Base-by-base conservation (phyloP, 164 flowering plant species). In the Malania oleifera region DNA sequence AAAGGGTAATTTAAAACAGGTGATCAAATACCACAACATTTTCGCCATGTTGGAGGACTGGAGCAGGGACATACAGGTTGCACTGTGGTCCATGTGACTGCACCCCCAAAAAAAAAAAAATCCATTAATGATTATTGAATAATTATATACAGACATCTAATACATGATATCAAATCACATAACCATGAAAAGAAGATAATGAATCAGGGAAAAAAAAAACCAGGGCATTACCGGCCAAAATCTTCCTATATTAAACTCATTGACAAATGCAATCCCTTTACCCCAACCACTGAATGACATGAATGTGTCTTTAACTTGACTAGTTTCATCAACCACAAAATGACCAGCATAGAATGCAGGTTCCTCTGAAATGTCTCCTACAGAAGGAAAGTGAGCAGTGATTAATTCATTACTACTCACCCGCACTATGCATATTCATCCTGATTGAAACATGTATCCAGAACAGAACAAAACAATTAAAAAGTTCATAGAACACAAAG, bases 11-110 rank as follows among this genome's bases (percentile, higher is more conserved):
- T n/a, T n/a, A n/a, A n/a, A n/a, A n/a, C n/a, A n/a, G n/a, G n/a
- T n/a, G n/a, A 54, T 26, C 17, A 26, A 81, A 60, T 87, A 91
- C 98, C 98, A 86, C 61, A 61, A 68, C 41, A 69, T 91, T 91
- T 60, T 78, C 73, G 26, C 96, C 96, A 11, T 35, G 73, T 56
- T 54, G 68, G 55, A 91, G 90, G 52, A 88, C 46, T 35, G 96
- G 92, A 70, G 95, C 96, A 63, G 98, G 98, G 58, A 91, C 82
- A 62, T 89, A 92, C 24, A 92, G 93, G 74, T 72, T 89, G 75
- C 98, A 92, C 56, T 92, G 98, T 40, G 98, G 98, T 62, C 98
- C 96, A 69, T 54, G 58, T 0, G 74, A 67, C 98, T 89, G 84
- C 67, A 67, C n/a, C n/a, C n/a, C n/a, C n/a, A n/a, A n/a, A n/a